Conservation (phyloP, 441 rosid species). For the Euphorbia corollata region DNA sequence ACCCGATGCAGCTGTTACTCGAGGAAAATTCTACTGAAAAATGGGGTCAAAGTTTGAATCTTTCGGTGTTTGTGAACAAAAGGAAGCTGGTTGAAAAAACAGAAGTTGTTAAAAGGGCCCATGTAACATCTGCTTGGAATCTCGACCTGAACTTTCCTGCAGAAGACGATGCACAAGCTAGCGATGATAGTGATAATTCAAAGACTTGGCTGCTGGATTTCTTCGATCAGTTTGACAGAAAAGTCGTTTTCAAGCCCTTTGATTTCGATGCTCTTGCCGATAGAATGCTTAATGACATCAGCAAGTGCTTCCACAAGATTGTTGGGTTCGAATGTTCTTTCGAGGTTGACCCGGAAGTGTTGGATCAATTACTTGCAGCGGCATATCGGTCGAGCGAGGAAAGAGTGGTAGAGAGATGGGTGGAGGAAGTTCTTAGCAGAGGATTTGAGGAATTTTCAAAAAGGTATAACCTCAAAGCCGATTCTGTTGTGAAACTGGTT, state of each 20-base stretch:
- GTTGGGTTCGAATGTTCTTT: slow-evolving; percentile 35
- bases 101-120: slow-evolving; percentile 39
- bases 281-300: slow-evolving; percentile 29
- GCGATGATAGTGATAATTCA: slow-evolving; percentile 32
- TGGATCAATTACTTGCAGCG: slow-evolving; percentile 54
- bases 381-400: slow-evolving; percentile 37
- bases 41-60: slow-evolving; percentile 13
- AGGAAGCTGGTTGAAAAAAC: slow-evolving; percentile 41
- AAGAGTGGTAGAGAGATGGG: slow-evolving; percentile 40
- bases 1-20: slow-evolving; percentile 42
- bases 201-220: slow-evolving; percentile 52
- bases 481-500: slow-evolving; percentile 42
- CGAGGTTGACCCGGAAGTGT: slow-evolving; percentile 47
- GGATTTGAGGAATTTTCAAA: slow-evolving; percentile 36
- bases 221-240: slow-evolving; percentile 29
- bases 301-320: slow-evolving; percentile 31
- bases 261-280: slow-evolving; percentile 55
- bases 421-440: slow-evolving; percentile 42
- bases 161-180: slow-evolving; percentile 29
- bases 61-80: slow-evolving; percentile 31
- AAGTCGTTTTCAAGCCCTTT: slow-evolving; percentile 54
- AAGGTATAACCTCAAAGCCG: slow-evolving; percentile 35
- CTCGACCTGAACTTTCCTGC: slow-evolving; percentile 77
- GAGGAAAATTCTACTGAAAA: slow-evolving; percentile 26
- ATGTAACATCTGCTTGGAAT: slow-evolving; percentile 32